Base-by-base conservation (phyloP, 2,329 filamentous ascomycete genomes). In the Fonsecaea nubica region DNA sequence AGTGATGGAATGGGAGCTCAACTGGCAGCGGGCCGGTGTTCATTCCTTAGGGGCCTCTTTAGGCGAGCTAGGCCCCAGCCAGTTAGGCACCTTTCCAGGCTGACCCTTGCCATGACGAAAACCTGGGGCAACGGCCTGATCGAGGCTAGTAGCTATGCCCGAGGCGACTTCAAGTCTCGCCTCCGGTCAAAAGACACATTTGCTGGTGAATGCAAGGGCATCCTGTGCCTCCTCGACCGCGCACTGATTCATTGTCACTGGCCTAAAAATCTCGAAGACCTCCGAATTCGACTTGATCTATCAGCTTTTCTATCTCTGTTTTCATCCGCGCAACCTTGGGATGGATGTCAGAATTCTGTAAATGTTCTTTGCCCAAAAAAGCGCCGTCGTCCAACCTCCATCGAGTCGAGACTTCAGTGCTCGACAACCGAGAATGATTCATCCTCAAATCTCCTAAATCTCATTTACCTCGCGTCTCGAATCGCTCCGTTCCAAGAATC, bases 381-480 rank as follows among this genome's bases (percentile, higher is more conserved):
- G 12, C 25, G 48, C 40, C 59, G 61, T 57, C 64, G 57, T 50
- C 63, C 50, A 35, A 60, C 60, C 57, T 58, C 66, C 56, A 55
- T 59, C 63, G 58, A 66, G 55, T 62, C 59, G 45, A 58, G 53
- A 60, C 61, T 59, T 56, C 35, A 50, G 57, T 64, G 52, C 30
- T 67, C 52, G 38, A 67, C 50, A n/a, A 40, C 58, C 66, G 55
- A 69, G 60, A 45, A 67, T 69, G 68, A 57, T 63, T 57, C 30
- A 58, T 57, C 33, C 54, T 50, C 50, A 32, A 59, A 48, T 55
- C 42, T 54, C 42, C 62, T 42, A 61, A 32, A 35, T n/a, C 42
- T 32, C 15, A 18, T 15, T 48, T 48, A 60, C 40, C 25, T 54
- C 35, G 45, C 54, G n/a, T 58, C 32, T 52, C 42, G 40, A 52